A percentile compares a stretch with the other conserved stretches of the same genome.
These are phyloP conservation scores for Debaryomyces udenii DNA, from an alignment of 1,139 yeast genomes.

Conservation along the genomic window DNA sequence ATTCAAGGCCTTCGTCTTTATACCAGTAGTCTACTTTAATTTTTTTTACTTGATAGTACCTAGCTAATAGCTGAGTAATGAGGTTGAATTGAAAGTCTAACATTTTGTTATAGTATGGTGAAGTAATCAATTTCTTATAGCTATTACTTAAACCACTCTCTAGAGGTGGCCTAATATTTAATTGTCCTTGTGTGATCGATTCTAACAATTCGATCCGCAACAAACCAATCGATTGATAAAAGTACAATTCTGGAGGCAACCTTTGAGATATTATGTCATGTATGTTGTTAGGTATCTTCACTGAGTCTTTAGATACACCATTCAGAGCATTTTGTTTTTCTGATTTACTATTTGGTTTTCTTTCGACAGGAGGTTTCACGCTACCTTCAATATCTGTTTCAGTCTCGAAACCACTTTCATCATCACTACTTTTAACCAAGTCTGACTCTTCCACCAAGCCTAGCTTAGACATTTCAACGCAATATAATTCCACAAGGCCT, in stretches of 20 bases:
- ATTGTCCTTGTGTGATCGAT: constrained; percentile 66
- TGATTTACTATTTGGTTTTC: constrained; percentile 8
- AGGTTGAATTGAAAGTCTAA: constrained; percentile 68
- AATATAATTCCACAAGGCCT: constrained; percentile 69
- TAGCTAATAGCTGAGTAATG: constrained; percentile 71
- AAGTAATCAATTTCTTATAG: constrained; percentile 58
- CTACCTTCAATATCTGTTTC: constrained; percentile 9
- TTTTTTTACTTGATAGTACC: constrained; percentile 83
- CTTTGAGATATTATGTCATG: constrained; percentile 85
- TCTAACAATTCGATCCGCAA: constrained; percentile 67
- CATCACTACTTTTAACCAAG: constrained; percentile 18
- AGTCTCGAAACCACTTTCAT: constrained; percentile 10
- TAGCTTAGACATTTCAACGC: constrained; percentile 41
- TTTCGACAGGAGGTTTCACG: constrained; percentile 4
- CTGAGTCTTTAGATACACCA: constrained; percentile 11
- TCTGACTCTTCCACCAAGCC: constrained; percentile 29
- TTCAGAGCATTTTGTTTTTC: constrained; percentile 3
- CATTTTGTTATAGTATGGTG: constrained; percentile 46
- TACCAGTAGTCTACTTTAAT: constrained; percentile 64
- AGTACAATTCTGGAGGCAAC: constrained; percentile 83
- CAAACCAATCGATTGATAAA: constrained; percentile 80
- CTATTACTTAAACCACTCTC: constrained; percentile 65
- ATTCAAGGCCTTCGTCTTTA: constrained; percentile 47
- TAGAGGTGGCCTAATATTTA: constrained; percentile 67
- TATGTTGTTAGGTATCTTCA: constrained; percentile 71